Evolutionary conservation across 805 yeast species (phyloP), one percentile per base, ranked within the genome.

Genomic region (Candida takata): DNA sequence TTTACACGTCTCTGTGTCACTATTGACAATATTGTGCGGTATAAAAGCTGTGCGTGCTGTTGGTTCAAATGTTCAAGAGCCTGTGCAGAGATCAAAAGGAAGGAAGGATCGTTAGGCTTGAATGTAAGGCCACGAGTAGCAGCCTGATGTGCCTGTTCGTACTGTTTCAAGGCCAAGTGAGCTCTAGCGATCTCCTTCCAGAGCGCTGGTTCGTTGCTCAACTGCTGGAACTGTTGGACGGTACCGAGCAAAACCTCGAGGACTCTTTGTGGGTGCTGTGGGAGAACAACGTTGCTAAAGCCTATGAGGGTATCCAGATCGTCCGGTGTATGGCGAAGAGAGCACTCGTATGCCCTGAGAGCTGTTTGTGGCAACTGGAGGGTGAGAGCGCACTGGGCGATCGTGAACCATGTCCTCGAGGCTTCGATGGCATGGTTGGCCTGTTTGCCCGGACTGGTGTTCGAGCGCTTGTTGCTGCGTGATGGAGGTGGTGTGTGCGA

Each of bases 171-270:
- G 10, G 64, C 51, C 11, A 70, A 47, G 45, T 75, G 74, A 36
- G 77, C 68, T 40, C 71, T 74, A 1, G 75, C 66, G 34, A 75
- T 56, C 47, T 73, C 79, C 33, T 61, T 65, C 62, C 72, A 69
- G 5, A 75, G 44, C 6, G 47, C 42, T 0, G 67, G 43, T 33
- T 66, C 68, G 31, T 60, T 60, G 21, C 61, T 51, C 16, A 74
- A 49, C 2, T 55, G 54, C 3, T 69, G 67, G 38, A 51, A 62
- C 15, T 49, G 42, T 21, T 44, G 44, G 18, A 52, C 30, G 9
- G 57, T 49, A 1, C 42, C 32, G 7, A 42, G 27, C 1, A 52
- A 26, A 8, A 51, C 19, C 5, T 52, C 57, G 3, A 45, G 32
- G 1, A 54, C 35, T 19, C 48, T 49, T 15, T 51, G 46, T 11